Evolutionary conservation across 148 eudicot genomes (phyloP).

Genomic region (Bassia scoparia): DNA sequence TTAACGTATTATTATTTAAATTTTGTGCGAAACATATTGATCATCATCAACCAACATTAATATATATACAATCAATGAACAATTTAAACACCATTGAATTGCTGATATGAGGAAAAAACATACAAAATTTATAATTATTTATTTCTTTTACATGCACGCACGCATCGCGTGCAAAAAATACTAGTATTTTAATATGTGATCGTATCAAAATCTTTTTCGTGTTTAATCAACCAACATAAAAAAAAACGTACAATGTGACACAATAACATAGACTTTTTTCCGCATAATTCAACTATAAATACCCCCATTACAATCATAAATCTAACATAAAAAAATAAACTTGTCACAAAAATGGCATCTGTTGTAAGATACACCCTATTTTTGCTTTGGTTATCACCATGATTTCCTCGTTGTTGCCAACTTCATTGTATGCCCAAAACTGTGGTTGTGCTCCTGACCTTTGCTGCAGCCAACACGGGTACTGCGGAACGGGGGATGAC

Average conservation of each 20-base stretch:
- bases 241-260: background rate
- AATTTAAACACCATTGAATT: too few relatives aligned
- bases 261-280: constrained; percentile 13
- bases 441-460: constrained; percentile 39
- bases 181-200: too few relatives aligned
- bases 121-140: too few relatives aligned
- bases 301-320: constrained; percentile 6
- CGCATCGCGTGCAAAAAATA: too few relatives aligned
- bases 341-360: constrained; percentile 7
- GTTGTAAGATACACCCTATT: background rate
- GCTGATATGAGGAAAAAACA: too few relatives aligned
- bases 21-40: too few relatives aligned
- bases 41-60: too few relatives aligned
- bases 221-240: constrained; percentile 7
- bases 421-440: constrained; percentile 31
- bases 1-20: too few relatives aligned
- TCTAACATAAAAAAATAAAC: background rate
- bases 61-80: too few relatives aligned
- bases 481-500: constrained; percentile 32
- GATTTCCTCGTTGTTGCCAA: constrained; percentile 22
- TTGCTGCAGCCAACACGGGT: constrained; percentile 48
- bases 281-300: constrained; percentile 25
- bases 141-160: too few relatives aligned
- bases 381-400: constrained; percentile 19
- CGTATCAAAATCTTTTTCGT: too few relatives aligned